Base-by-base conservation (phyloP, 495 filamentous ascomycete species). In the Elasticomyces elasticus region DNA sequence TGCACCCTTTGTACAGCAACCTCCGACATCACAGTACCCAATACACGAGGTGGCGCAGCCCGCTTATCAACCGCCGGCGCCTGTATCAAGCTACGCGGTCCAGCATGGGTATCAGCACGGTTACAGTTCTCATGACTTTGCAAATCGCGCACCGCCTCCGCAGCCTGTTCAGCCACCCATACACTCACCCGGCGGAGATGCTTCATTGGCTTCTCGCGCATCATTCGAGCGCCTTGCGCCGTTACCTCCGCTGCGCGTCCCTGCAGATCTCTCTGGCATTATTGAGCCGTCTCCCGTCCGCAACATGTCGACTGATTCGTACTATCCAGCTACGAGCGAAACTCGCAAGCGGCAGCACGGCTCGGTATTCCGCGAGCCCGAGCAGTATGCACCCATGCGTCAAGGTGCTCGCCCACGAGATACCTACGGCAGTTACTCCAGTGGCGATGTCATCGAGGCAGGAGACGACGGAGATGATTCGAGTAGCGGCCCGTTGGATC, bases 81-180 rank as follows among this genome's bases (percentile, higher is more conserved):
- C 54, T 19, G 11, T 12, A 9, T 43, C 52, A n/a, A 4, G 5
- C n/a, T 27, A 56, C 11, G 9, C 47, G 9, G 17, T 24, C 2
- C 22, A 56, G 28, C 15, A 24, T 31, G 13, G 11, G 9, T 25
- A 44, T 15, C 37, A 45, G 15, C 42, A 17, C n/a, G 15, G 15
- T 31, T 38, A 17, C 44, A 24, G 26, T 40, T n/a, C 20, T 4
- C 20, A 30, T 10, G 55, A 62, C 50, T 52, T 59, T 25, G 59
- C 59, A 28, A 51, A 50, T 51, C 56, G 60, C 9, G 49, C 59
- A 40, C 54, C 52, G 22, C 65, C 55, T 44, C 52, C 38, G 47
- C 58, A 62, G 30, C 64, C 64, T 5, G 42, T 68, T 11, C 64
- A 64, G 55, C 56, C 62, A 25, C 52, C 64, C 15, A 54, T 46